Base-by-base conservation (phyloP, 106 monocot genomes). In the Amphibolis antarctica region DNA sequence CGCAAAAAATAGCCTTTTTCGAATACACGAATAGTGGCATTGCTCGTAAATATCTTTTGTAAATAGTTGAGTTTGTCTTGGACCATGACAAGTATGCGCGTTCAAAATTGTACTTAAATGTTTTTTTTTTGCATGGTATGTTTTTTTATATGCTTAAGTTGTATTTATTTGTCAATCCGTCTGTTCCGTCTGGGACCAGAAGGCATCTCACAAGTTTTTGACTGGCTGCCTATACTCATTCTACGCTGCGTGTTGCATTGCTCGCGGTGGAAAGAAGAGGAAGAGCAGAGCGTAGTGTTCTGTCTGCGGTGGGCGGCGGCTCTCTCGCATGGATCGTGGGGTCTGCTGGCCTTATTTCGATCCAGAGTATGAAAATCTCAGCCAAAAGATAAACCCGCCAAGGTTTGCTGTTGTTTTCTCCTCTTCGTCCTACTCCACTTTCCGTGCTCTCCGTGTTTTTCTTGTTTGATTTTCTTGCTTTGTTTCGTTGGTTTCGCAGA, bases 331-430 rank as follows among this genome's bases (percentile, higher is more conserved):
- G 73, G 73, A 73, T 31, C 30, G 58, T 48, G 56, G 58, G 42
- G 67, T 67, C 12, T 67, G 51, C 44, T 71, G 78, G 81, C 88
- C 93, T 52, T 88, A 93, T 63, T 93, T 93, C 26, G 93, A 93
- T 71, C 93, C 93, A 12, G 93, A 93, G 42, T 93, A 93, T 62
- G 93, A 93, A 50, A 81, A 83, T 69, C 78, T 77, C 66, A 93
- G 74, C 69, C 85, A 85, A 66, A 53, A 71, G 10, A 86, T 93
- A 44, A 93, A 88, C 60, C 92, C 92, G 21, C 92, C 92, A 58
- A 88, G 92, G 88, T 86, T 43, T 49, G 21, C 10, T 48, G 19
- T 18, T 3, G 6, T 11, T 47, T 27, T 26, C 66, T 63, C 65
- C 72, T 65, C 70, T 47, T 44, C 21, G 19, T 29, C 26, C 10